These are phyloP conservation scores for Ganoderma meredithae DNA, from an alignment of 1,284 basidiomycete species.

Conservation along the genomic window DNA sequence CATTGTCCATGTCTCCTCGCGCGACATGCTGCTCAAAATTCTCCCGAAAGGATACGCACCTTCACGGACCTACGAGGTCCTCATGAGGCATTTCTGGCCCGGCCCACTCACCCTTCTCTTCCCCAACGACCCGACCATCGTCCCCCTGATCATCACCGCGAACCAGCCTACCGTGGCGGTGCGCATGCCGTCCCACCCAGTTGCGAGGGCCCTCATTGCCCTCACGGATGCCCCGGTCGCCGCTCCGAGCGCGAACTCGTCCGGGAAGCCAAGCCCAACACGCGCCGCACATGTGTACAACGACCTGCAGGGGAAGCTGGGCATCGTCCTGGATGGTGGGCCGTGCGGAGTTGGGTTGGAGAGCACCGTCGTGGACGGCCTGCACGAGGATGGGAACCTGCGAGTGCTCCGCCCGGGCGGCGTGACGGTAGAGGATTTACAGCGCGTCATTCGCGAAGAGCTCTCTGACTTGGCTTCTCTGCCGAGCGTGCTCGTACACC, in stretches of 20 bases:
- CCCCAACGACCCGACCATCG: slow-evolving; percentile 65
- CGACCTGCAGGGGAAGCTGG: slow-evolving; percentile 81
- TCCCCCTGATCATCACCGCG: slow-evolving; percentile 79
- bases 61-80: slow-evolving; percentile 68
- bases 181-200: slow-evolving; percentile 93
- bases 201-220: slow-evolving; percentile 91
- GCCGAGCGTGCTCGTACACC: slow-evolving; percentile 76
- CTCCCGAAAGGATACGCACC: slow-evolving; percentile 70
- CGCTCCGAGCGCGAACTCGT: slow-evolving; percentile 96
- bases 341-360: slow-evolving; percentile 91
- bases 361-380: slow-evolving; percentile 94
- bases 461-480: slow-evolving; percentile 42
- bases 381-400: slow-evolving; percentile 74
- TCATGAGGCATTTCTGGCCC: slow-evolving; percentile 94
- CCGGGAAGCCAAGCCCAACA: slow-evolving; percentile 94
- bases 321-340: slow-evolving; percentile 93
- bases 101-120: slow-evolving; percentile 94
- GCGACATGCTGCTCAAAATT: slow-evolving; percentile 80
- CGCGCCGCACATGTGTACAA: slow-evolving; percentile 86
- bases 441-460: slow-evolving; percentile 61
- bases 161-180: slow-evolving; percentile 87
- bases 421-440: slow-evolving; percentile 89
- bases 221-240: slow-evolving; percentile 82
- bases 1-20: slow-evolving; percentile 95
- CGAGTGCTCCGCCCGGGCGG: slow-evolving; percentile 93